Conservation (phyloP, 495 filamentous ascomycete genomes). For the Corynascus novoguineensis region DNA sequence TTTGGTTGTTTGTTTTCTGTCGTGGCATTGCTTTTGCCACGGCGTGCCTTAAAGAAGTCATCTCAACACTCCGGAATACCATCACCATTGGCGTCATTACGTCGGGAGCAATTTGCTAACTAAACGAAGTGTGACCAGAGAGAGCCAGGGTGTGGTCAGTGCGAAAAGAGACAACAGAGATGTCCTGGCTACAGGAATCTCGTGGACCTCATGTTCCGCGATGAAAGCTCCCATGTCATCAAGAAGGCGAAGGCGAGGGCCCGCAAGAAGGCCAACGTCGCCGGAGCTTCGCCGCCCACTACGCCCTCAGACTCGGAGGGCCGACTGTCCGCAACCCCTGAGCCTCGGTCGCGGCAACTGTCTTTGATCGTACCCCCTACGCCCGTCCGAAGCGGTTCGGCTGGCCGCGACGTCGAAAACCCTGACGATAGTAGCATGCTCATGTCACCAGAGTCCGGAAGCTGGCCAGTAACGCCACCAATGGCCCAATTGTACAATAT, state of each 20-base stretch:
- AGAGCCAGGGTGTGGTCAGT: slow-evolving; percentile 61
- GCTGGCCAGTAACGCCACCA: slow-evolving; percentile 33
- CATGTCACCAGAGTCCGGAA: slow-evolving; percentile 33
- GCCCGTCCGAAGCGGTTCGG: slow-evolving; percentile 17
- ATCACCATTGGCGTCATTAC: background rate
- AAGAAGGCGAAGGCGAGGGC: slow-evolving; percentile 51
- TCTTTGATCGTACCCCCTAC: slow-evolving; percentile 22
- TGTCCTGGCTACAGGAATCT: slow-evolving; percentile 69
- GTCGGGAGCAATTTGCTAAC: slow-evolving; percentile 13
- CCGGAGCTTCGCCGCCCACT: slow-evolving; percentile 12
- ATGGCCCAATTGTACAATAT: slow-evolving; percentile 31
- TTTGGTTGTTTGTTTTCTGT: no score
- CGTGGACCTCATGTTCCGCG: slow-evolving; percentile 64
- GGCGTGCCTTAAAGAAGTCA: no score
- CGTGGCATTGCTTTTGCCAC: no score
- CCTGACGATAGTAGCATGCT: slow-evolving; percentile 24
- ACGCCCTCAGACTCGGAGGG: slow-evolving; percentile 20
- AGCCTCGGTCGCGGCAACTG: slow-evolving; percentile 18
- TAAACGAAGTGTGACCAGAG: slow-evolving; percentile 57
- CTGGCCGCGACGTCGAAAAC: slow-evolving; percentile 12
- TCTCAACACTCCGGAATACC: background rate
- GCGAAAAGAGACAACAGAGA: slow-evolving; percentile 52
- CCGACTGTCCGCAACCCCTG: slow-evolving; percentile 24
- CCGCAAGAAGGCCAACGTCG: slow-evolving; percentile 25
- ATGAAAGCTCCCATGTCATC: slow-evolving; percentile 63